phyloP scores from a whole-genome alignment of 2,329 filamentous ascomycete genomes.

The Reticulascus tulasneorum region DNA sequence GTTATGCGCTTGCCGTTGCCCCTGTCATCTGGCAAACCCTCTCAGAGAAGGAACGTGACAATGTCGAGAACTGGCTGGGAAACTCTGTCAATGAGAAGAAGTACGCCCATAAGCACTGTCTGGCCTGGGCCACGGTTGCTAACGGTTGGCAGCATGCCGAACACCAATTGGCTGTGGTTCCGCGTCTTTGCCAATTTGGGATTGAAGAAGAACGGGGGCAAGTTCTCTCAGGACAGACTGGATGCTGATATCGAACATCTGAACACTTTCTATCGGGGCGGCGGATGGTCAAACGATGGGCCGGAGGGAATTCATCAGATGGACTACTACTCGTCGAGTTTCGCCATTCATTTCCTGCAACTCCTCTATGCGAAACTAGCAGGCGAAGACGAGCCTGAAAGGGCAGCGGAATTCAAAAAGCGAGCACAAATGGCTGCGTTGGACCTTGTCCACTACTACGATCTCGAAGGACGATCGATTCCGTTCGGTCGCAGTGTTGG shows the following conservation, averaged over 20 bases:
- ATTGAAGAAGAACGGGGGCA: constrained; percentile 68
- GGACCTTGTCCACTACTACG: constrained; percentile 74
- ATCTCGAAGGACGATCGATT: constrained; percentile 65
- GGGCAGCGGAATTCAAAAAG: constrained; percentile 65
- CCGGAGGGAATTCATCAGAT: constrained; percentile 77
- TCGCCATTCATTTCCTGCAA: constrained; percentile 77
- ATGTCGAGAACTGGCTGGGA: constrained; percentile 69
- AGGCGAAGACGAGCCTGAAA: constrained; percentile 59
- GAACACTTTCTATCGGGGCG: constrained; percentile 77
- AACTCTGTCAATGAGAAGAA: constrained; percentile 76
- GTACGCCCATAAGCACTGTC: constrained; percentile 26
- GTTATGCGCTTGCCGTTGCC: constrained; percentile 69
- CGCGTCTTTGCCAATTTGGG: constrained; percentile 80
- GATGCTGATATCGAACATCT: constrained; percentile 74
- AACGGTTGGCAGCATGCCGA: constrained; percentile 57
- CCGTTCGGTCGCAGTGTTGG: constrained; percentile 76
- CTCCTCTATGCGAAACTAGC: constrained; percentile 72
- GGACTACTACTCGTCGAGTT: constrained; percentile 81
- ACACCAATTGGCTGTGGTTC: constrained; percentile 74
- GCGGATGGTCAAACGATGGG: constrained; percentile 79
- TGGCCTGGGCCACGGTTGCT: not conserved
- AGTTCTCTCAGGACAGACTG: constrained; percentile 65
- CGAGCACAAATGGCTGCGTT: constrained; percentile 63
- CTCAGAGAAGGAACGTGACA: constrained; percentile 55
- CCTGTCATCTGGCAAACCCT: constrained; percentile 63